Conservation (phyloP, 768 basidiomycete species). For the Boletus eberwhitei region DNA sequence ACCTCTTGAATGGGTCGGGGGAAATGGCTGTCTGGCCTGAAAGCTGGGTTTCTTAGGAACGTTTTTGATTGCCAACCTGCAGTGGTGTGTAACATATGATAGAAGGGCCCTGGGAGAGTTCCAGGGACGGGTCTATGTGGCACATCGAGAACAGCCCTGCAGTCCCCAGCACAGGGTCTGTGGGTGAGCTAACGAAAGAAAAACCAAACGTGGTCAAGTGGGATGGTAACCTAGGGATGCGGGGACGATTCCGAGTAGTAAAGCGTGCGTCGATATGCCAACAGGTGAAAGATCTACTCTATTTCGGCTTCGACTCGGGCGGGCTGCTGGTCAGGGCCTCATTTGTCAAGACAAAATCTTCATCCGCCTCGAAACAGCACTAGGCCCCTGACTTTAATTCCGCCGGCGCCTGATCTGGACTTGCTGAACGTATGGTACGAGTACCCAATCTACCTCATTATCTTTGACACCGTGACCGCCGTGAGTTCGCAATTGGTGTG, state of each 20-base stretch:
- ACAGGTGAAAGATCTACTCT: neutral
- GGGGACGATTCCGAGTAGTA: neutral
- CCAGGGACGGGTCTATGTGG: neutral
- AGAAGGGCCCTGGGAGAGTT: slow-evolving; percentile 1
- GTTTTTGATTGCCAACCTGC: neutral
- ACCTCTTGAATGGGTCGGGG: neutral
- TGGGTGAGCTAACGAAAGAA: neutral
- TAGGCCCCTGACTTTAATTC: neutral
- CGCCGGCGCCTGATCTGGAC: neutral
- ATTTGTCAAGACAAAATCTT: neutral
- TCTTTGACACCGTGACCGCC: neutral
- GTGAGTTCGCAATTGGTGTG: neutral
- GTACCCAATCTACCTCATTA: no score
- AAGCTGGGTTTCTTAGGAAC: neutral
- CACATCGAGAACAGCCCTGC: neutral
- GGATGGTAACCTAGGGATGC: neutral
- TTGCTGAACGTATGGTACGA: neutral
- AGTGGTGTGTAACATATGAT: neutral
- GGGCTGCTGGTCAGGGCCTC: no score
- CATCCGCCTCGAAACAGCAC: neutral
- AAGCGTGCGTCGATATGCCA: neutral
- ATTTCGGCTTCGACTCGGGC: neutral
- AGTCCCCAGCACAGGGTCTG: neutral
- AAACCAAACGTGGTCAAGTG: neutral
- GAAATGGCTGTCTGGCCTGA: neutral